phyloP scores from a whole-genome alignment of 108 stramenopile genomes.

The Licmophora abbreviata region DNA sequence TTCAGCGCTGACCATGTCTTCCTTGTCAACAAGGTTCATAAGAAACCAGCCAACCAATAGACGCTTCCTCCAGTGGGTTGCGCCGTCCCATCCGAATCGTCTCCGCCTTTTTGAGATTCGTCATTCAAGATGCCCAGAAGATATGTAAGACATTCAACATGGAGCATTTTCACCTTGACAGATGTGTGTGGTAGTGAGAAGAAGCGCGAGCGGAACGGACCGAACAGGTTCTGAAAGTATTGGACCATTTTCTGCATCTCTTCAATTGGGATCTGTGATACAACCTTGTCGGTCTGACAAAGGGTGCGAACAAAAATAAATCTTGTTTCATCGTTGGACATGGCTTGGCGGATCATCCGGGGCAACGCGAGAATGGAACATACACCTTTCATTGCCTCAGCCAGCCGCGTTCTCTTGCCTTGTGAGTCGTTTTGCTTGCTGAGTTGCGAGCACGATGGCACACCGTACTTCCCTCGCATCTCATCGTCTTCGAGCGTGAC shows the following conservation, averaged over 20 bases:
- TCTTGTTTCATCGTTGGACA: slow-evolving; percentile 38
- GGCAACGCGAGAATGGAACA: slow-evolving; percentile 50
- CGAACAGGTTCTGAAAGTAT: slow-evolving; percentile 69
- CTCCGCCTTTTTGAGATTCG: slow-evolving; percentile 20
- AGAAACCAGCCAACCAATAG: slow-evolving; percentile 77
- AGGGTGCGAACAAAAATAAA: slow-evolving; percentile 52
- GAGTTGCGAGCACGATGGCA: slow-evolving; percentile 57
- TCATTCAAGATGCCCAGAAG: slow-evolving; percentile 41
- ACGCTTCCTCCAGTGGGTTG: slow-evolving; percentile 60
- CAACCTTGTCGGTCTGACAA: slow-evolving; percentile 57
- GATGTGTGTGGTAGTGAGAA: slow-evolving; percentile 50
- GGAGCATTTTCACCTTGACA: slow-evolving; percentile 29
- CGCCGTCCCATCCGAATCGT: slow-evolving; percentile 22
- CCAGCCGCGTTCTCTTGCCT: slow-evolving; percentile 67
- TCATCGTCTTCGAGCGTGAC: slow-evolving; percentile 53
- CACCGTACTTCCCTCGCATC: slow-evolving; percentile 52
- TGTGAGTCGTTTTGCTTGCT: slow-evolving; percentile 47
- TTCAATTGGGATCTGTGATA: slow-evolving; percentile 68
- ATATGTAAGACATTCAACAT: slow-evolving; percentile 44
- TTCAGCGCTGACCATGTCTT: slow-evolving; percentile 33
- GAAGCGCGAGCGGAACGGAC: slow-evolving; percentile 53
- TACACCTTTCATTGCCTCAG: slow-evolving; percentile 83
- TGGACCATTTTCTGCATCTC: slow-evolving; percentile 81
- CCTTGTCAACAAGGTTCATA: slow-evolving; percentile 45
- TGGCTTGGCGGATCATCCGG: slow-evolving; percentile 46